These are phyloP conservation scores for Gracilaria gracilis DNA, from an alignment of 23 red algal genomes.

Conservation along the genomic window DNA sequence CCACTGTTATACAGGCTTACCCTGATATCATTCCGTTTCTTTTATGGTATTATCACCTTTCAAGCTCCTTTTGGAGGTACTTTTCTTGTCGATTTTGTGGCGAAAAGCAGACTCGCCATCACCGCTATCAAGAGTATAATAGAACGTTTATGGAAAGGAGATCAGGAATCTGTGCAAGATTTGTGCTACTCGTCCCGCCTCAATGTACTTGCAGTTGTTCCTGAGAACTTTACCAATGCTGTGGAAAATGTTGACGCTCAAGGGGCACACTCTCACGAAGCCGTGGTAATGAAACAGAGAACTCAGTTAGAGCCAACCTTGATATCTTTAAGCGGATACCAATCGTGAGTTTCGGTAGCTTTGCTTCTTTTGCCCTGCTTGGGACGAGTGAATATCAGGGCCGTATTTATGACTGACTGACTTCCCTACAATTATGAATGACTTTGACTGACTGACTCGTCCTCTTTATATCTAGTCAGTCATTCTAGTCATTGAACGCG, in stretches of 20 bases:
- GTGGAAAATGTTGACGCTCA: not conserved
- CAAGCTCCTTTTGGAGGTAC: conserved; percentile 71
- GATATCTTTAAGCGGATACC: conserved; percentile 39
- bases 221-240: not conserved
- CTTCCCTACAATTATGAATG: no score
- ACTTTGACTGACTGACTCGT: no score
- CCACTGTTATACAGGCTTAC: conserved; percentile 17
- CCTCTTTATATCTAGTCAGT: no score
- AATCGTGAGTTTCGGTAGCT: conserved; percentile 52
- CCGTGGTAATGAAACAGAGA: not conserved
- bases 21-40: conserved; percentile 42
- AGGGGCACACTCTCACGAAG: not conserved
- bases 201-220: conserved; percentile 1
- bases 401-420: no score
- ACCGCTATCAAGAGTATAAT: conserved; percentile 39
- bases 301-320: not conserved
- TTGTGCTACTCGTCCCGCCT: conserved; percentile 56
- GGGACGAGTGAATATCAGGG: no score
- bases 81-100: conserved; percentile 59
- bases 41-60: conserved; percentile 58
- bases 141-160: conserved; percentile 36
- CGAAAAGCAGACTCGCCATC: conserved; percentile 47
- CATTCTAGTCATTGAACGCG: no score
- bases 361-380: conserved; percentile 46
- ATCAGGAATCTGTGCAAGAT: conserved; percentile 41